phyloP scores from a whole-genome alignment of 805 yeast genomes.

The Cyberlindnera amylophila region DNA sequence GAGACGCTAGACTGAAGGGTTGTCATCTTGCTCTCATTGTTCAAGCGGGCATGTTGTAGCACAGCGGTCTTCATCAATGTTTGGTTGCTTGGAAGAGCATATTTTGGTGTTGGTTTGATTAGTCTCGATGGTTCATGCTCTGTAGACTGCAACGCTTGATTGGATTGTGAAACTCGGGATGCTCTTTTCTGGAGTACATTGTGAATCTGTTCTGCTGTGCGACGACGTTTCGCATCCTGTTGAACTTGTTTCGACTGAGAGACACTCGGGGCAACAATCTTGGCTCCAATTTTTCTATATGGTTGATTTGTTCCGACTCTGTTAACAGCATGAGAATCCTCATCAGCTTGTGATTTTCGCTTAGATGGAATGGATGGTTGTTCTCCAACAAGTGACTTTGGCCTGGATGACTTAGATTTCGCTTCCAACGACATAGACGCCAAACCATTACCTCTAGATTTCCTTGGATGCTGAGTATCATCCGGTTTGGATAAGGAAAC shows the following conservation, averaged over 20 bases:
- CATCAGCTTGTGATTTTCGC: constrained; percentile 24
- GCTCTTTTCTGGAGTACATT: constrained; percentile 23
- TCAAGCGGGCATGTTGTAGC: constrained; percentile 30
- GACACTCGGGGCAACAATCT: constrained; percentile 21
- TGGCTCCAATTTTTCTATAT: constrained; percentile 24
- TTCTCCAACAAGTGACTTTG: constrained; percentile 19
- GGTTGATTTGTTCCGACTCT: constrained; percentile 13
- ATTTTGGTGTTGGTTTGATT: constrained; percentile 14
- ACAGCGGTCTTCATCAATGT: constrained; percentile 33
- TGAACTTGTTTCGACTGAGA: constrained; percentile 14
- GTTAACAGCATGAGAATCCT: constrained; percentile 7
- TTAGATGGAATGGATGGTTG: constrained; percentile 10
- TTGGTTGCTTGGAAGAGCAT: constrained; percentile 17
- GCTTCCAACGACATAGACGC: constrained; percentile 21
- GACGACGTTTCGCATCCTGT: constrained; percentile 26
- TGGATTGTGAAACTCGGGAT: constrained; percentile 23
- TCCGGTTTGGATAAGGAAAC: constrained; percentile 22
- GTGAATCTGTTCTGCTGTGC: constrained; percentile 25
- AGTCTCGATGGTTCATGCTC: constrained; percentile 8
- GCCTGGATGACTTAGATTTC: constrained; percentile 14
- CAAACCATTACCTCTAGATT: constrained; percentile 22
- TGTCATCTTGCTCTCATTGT: constrained; percentile 14
- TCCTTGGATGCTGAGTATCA: constrained; percentile 18
- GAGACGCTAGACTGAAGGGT: constrained; percentile 12
- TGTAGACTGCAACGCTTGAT: constrained; percentile 1